A percentile compares a stretch with the other conserved stretches of the same genome.
phyloP scores from a whole-genome alignment of 73 alveolate species.

The Symbiodinium natans region DNA sequence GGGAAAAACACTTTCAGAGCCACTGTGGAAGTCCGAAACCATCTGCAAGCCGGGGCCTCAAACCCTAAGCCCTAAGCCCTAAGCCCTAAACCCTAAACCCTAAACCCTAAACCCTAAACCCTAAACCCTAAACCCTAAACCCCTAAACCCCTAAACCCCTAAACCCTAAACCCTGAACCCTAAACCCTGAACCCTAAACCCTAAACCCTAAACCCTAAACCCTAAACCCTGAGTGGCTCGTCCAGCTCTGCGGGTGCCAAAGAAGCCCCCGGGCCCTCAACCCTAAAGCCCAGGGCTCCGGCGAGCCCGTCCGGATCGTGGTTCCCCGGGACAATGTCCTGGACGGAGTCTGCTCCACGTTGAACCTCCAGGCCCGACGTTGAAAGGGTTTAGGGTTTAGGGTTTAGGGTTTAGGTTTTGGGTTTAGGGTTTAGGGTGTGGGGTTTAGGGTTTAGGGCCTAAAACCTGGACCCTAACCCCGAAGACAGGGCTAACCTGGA shows the following conservation, averaged over 20 bases:
- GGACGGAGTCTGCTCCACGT: conserved; percentile 89
- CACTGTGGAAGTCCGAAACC: too few relatives aligned
- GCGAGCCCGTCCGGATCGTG: conserved; percentile 72
- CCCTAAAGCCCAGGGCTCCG: conserved; percentile 25
- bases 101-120: background rate
- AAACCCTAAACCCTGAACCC: background rate
- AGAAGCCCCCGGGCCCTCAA: background rate
- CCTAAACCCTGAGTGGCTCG: too few relatives aligned
- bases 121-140: background rate
- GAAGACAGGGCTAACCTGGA: too few relatives aligned
- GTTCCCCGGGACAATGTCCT: conserved; percentile 90
- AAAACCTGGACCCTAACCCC: background rate
- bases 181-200: background rate
- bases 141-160: background rate
- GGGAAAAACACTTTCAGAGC: too few relatives aligned
- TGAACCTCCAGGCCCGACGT: conserved; percentile 44
- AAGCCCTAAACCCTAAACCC: background rate
- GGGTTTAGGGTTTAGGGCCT: background rate
- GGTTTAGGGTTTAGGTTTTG: background rate
- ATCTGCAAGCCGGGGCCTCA: too few relatives aligned
- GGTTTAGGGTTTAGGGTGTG: background rate
- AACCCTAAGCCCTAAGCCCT: too few relatives aligned
- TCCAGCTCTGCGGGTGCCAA: too few relatives aligned
- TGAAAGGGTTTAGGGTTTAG: background rate
- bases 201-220: too few relatives aligned